Evolutionary conservation across 495 filamentous ascomycete genomes (phyloP).

Genomic region (Aspergillus bertholletiae): DNA sequence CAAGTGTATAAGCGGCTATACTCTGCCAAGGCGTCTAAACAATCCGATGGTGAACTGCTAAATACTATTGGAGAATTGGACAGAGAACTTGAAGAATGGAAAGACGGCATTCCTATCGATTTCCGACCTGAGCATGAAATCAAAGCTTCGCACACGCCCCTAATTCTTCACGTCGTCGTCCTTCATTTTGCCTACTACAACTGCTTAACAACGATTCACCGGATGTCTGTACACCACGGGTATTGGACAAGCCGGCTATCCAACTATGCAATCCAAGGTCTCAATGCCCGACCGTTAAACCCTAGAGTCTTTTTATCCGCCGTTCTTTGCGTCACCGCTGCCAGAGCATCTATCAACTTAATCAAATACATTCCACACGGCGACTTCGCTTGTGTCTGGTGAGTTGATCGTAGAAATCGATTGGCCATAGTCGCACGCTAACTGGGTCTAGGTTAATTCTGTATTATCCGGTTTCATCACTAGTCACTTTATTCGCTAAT

Average conservation of each 20-base stretch:
- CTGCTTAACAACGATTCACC: constrained; percentile 93
- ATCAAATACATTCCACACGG: constrained; percentile 95
- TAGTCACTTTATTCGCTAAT: constrained; percentile 95
- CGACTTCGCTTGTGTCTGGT: constrained; percentile 95
- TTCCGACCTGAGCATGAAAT: constrained; percentile 96
- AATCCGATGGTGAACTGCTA: constrained; percentile 88
- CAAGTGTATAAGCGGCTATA: constrained; percentile 94
- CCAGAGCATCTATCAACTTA: constrained; percentile 86
- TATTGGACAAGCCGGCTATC: constrained; percentile 96
- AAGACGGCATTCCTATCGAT: constrained; percentile 88
- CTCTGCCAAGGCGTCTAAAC: constrained; percentile 84
- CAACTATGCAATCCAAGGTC: constrained; percentile 89
- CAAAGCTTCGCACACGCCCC: constrained; percentile 79
- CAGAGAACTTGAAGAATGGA: constrained; percentile 91
- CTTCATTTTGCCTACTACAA: constrained; percentile 98
- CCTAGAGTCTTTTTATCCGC: constrained; percentile 94
- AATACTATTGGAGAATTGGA: constrained; percentile 97
- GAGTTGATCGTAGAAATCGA: constrained; percentile 29
- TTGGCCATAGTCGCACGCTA: constrained; percentile 19
- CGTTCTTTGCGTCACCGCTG: constrained; percentile 85
- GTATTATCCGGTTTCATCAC: constrained; percentile 93
- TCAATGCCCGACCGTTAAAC: constrained; percentile 87
- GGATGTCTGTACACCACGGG: constrained; percentile 96
- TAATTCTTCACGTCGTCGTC: constrained; percentile 88
- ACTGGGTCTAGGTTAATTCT: constrained; percentile 71